Percentiles rank a stretch among this genome's conserved stretches.
phyloP scores from a whole-genome alignment of 2,329 filamentous ascomycete species.

The Dactylellina parvicollis region DNA sequence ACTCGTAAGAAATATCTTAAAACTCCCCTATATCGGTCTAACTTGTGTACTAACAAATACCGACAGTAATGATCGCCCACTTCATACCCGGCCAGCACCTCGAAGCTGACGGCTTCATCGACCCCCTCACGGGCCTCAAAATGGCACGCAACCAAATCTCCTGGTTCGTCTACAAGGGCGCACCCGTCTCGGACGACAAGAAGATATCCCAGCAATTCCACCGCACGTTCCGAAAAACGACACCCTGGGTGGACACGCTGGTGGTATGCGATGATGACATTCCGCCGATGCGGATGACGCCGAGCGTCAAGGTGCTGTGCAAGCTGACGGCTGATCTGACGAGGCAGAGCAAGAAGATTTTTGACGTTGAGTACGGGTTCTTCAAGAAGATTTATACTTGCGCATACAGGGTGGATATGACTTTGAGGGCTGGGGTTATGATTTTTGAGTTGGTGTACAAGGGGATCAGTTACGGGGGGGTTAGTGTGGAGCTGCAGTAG shows the following conservation, averaged over 20 bases:
- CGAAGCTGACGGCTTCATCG: constrained; percentile 49
- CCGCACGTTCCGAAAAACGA: constrained; percentile 48
- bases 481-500: constrained; percentile 45
- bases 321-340: constrained; percentile 47
- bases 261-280: constrained; percentile 51
- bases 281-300: constrained; percentile 35
- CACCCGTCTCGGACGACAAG: constrained; percentile 41
- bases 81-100: constrained; percentile 47
- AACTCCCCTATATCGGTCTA: too few relatives aligned
- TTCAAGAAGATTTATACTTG: constrained; percentile 49
- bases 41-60: not conserved
- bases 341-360: constrained; percentile 41
- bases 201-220: constrained; percentile 52
- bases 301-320: constrained; percentile 32
- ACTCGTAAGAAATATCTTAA: constrained; percentile 34
- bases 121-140: constrained; percentile 42
- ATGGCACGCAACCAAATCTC: constrained; percentile 54
- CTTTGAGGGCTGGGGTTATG: constrained; percentile 39
- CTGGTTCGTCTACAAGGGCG: constrained; percentile 53
- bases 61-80: constrained; percentile 49
- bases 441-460: constrained; percentile 49
- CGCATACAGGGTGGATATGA: constrained; percentile 51
- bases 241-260: constrained; percentile 40
- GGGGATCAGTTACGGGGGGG: constrained; percentile 43
- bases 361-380: constrained; percentile 45